These are phyloP conservation scores for Oryza rufipogon DNA, from an alignment of 176 grass and related monocot species.

Conservation along the genomic window DNA sequence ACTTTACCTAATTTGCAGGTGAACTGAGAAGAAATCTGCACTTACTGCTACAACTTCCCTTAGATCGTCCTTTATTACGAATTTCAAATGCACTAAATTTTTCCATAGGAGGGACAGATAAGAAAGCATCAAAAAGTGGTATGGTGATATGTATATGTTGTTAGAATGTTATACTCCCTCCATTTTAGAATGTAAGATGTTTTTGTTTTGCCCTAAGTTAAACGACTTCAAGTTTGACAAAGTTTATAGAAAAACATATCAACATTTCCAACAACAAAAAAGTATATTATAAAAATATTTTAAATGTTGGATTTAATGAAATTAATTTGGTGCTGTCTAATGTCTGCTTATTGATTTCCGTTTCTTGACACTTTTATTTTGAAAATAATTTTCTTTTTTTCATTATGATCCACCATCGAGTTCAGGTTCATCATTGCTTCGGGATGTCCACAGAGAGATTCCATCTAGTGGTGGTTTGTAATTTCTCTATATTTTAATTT, in stretches of 20 bases:
- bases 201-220: no score
- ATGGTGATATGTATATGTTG: conserved; percentile 7
- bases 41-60: conserved; percentile 73
- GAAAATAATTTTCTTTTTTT: conserved; percentile 30
- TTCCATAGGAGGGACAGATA: conserved; percentile 42
- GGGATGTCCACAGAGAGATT: conserved; percentile 80
- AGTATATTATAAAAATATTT: no score
- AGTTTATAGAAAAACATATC: no score
- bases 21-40: conserved; percentile 87
- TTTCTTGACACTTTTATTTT: background rate
- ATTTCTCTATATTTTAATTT: conserved; percentile 34
- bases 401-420: conserved; percentile 10
- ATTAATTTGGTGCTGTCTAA: background rate
- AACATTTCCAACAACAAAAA: no score
- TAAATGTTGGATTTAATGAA: no score
- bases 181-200: no score
- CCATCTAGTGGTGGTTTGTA: conserved; percentile 79
- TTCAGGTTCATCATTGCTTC: conserved; percentile 70
- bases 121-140: conserved; percentile 44
- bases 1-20: conserved; percentile 50
- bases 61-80: conserved; percentile 84
- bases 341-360: background rate
- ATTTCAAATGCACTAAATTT: conserved; percentile 78
- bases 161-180: background rate
- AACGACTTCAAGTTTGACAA: no score